Evolutionary conservation across 2,329 filamentous ascomycete species (phyloP).

Genomic region (Xylaria sp.): DNA sequence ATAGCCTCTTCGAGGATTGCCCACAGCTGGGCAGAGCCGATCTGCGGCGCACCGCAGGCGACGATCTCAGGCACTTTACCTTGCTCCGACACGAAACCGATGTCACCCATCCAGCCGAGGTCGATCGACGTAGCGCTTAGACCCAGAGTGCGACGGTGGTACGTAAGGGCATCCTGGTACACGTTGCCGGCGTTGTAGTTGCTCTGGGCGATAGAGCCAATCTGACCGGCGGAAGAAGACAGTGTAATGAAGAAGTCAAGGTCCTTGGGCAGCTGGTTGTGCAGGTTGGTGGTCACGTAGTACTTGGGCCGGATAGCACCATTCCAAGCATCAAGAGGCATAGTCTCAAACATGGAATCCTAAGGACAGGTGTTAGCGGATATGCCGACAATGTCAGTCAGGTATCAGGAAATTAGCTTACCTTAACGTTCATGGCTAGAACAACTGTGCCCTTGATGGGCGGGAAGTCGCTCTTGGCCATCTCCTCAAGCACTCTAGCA

Average conservation of each 20-base stretch:
- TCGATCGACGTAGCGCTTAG: conserved; percentile 45
- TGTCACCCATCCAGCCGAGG: conserved; percentile 47
- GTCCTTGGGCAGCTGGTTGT: conserved; percentile 45
- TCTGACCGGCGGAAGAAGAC: conserved; percentile 46
- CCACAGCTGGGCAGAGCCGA: conserved; percentile 43
- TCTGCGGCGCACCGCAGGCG: conserved; percentile 44
- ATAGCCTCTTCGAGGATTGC: conserved; percentile 45
- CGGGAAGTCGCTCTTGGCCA: conserved; percentile 44
- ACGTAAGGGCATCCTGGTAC: conserved; percentile 47
- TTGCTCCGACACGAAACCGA: conserved; percentile 47
- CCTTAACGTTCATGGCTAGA: conserved; percentile 47
- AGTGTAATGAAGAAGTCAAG: conserved; percentile 49
- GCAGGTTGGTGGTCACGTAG: conserved; percentile 46
- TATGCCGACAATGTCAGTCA: background rate
- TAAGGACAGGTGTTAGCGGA: conserved; percentile 31
- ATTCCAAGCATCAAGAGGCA: conserved; percentile 44
- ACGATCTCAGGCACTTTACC: conserved; percentile 48
- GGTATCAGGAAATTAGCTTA: conserved; percentile 33
- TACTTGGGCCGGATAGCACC: conserved; percentile 45
- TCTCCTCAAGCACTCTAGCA: conserved; percentile 41
- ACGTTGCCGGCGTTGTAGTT: conserved; percentile 49
- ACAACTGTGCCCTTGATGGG: conserved; percentile 44
- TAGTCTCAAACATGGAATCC: conserved; percentile 49
- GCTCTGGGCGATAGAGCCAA: conserved; percentile 49
- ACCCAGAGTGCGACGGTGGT: conserved; percentile 45